Evolutionary conservation across 805 yeast species (phyloP).

Genomic region (Lipomyces yamanashiensis): DNA sequence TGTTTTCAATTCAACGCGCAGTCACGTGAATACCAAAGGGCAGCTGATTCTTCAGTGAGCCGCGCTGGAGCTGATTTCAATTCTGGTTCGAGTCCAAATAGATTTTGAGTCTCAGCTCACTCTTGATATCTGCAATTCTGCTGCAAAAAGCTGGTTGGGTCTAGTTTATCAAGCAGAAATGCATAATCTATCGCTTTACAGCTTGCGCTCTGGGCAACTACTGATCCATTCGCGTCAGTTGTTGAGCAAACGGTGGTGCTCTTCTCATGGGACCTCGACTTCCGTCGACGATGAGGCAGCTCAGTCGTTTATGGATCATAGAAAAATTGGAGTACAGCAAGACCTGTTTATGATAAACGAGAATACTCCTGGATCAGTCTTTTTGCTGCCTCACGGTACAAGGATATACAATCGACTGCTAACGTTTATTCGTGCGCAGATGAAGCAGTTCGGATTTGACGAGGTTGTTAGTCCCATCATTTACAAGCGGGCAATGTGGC

Average conservation of each 20-base stretch:
- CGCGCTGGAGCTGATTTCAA: background rate
- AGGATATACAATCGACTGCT: constrained; percentile 79
- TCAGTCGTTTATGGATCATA: constrained; percentile 32
- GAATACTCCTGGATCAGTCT: constrained; percentile 86
- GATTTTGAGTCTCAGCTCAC: background rate
- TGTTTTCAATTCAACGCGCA: background rate
- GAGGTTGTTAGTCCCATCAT: constrained; percentile 94
- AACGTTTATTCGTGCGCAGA: constrained; percentile 84
- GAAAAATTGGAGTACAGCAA: constrained; percentile 63
- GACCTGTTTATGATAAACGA: constrained; percentile 78
- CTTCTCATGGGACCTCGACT: background rate
- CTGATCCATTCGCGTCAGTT: background rate
- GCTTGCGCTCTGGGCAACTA: background rate
- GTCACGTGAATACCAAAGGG: background rate
- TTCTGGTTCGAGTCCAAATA: background rate
- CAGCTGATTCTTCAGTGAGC: background rate
- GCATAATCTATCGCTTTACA: background rate
- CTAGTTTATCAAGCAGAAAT: background rate
- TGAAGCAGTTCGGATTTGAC: constrained; percentile 76
- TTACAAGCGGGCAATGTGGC: constrained; percentile 82
- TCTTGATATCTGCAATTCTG: background rate
- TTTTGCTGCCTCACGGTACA: constrained; percentile 92
- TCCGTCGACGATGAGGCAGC: background rate
- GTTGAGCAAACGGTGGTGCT: constrained; percentile 5
- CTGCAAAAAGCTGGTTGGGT: too few relatives aligned